Conservation (phyloP, 352 stramenopile species). For the Globisporangium rhizosaccharum region DNA sequence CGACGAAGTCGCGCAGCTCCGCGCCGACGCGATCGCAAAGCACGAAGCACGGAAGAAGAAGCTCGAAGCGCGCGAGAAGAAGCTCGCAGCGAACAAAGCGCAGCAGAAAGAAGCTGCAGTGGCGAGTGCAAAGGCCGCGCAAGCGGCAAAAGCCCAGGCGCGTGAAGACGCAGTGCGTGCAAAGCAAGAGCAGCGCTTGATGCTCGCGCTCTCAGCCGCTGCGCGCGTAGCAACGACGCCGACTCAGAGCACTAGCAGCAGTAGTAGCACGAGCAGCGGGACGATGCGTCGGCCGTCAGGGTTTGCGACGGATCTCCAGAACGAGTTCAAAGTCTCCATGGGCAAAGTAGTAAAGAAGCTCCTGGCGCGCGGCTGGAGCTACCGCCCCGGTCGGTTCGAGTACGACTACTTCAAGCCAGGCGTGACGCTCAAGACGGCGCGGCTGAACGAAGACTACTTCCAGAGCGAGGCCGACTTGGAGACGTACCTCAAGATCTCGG, state of each 20-base stretch:
- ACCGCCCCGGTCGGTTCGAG: constrained; percentile 68
- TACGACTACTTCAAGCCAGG: constrained; percentile 83
- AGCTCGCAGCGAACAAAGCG: not conserved
- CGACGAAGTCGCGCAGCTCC: constrained; percentile 43
- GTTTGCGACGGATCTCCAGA: constrained; percentile 8
- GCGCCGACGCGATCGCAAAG: constrained; percentile 26
- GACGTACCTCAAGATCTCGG: constrained; percentile 56
- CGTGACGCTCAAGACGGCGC: constrained; percentile 38
- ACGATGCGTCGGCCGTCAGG: not conserved
- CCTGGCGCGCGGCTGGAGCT: constrained; percentile 51
- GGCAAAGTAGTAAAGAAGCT: constrained; percentile 57
- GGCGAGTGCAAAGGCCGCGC: not conserved
- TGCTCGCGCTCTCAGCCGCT: not conserved
- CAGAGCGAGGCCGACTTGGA: constrained; percentile 63
- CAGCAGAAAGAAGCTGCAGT: constrained; percentile 1
- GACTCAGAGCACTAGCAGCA: not conserved
- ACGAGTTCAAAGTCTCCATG: constrained; percentile 39
- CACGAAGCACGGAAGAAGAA: constrained; percentile 14
- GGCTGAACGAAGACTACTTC: constrained; percentile 69
- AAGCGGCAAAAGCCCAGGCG: not conserved
- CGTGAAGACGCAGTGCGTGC: not conserved
- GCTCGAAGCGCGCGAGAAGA: constrained; percentile 10
- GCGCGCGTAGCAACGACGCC: not conserved
- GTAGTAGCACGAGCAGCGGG: not conserved
- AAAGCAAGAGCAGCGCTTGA: constrained; percentile 4